Evolutionary conservation across 75 land plant genomes (phyloP).

Genomic region (Cryptomeria japonica): DNA sequence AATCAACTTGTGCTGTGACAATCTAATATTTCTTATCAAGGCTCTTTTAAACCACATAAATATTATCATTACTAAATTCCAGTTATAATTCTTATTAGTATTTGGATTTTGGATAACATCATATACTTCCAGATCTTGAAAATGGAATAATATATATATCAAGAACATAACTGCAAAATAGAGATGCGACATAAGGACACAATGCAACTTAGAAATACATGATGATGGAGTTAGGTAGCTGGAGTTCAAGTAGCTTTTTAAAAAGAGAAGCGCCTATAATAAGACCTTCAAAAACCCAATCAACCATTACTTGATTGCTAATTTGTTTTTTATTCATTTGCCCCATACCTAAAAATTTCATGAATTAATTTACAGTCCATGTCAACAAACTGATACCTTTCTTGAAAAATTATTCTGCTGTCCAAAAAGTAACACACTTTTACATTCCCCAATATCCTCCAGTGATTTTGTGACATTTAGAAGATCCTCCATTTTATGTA

Average conservation of each 20-base stretch:
- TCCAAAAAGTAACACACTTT: not conserved
- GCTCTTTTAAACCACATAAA: not conserved
- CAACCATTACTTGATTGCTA: not conserved
- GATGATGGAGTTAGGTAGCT: not conserved
- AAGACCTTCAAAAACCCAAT: not conserved
- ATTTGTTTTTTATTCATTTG: not conserved
- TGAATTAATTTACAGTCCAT: not conserved
- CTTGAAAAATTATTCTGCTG: not conserved
- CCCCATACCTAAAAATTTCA: not conserved
- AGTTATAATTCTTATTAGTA: not conserved
- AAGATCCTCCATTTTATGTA: too few relatives aligned
- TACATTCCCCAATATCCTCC: not conserved
- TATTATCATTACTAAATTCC: not conserved
- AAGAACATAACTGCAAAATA: not conserved
- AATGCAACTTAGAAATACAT: not conserved
- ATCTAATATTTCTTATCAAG: not conserved
- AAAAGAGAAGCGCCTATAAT: not conserved
- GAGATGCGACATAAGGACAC: not conserved
- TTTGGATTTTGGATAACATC: not conserved
- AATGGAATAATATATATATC: not conserved
- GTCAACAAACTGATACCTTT: not conserved
- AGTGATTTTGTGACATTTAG: not conserved
- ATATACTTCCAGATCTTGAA: not conserved
- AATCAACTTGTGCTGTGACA: not conserved
- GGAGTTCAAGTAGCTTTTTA: not conserved